Percentiles rank a stretch among this genome's conserved stretches.
Conservation (phyloP, 352 stramenopile species). For the Globisporangium orthogonon region DNA sequence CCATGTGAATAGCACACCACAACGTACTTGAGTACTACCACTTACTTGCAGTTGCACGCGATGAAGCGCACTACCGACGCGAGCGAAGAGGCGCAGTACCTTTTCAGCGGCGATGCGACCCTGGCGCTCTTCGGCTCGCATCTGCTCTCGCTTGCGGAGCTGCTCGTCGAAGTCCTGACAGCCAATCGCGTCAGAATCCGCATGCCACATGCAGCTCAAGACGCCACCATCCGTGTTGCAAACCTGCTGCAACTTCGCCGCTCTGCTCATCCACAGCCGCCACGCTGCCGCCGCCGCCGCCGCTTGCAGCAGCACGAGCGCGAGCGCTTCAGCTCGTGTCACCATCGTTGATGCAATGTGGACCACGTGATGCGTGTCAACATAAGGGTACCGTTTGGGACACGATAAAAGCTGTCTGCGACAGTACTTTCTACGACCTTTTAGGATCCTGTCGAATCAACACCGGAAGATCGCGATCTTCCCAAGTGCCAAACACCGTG, state of each 20-base stretch:
- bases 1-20: not conserved
- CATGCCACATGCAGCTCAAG: not conserved
- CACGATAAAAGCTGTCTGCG: too few species aligned
- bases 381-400: too few species aligned
- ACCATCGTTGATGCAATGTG: not conserved
- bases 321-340: not conserved
- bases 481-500: not conserved
- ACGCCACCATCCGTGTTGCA: not conserved
- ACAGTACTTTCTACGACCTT: not conserved
- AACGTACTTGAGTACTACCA: too few species aligned
- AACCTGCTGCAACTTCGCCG: not conserved
- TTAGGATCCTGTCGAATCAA: not conserved
- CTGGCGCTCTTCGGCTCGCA: slow-evolving; percentile 50
- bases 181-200: not conserved
- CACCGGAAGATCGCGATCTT: slow-evolving; percentile 4
- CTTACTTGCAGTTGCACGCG: too few species aligned
- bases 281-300: not conserved
- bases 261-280: not conserved
- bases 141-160: slow-evolving; percentile 39
- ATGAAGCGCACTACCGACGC: not conserved
- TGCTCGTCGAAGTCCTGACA: slow-evolving; percentile 28
- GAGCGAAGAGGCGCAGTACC: slow-evolving; percentile 10
- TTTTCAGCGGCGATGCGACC: slow-evolving; percentile 67
- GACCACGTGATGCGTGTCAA: too few species aligned
- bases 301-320: slow-evolving; percentile 12